A percentile compares a stretch with the other conserved stretches of the same genome.
Conservation (phyloP, 257 asterid species). For the Leonotis leonurus region DNA sequence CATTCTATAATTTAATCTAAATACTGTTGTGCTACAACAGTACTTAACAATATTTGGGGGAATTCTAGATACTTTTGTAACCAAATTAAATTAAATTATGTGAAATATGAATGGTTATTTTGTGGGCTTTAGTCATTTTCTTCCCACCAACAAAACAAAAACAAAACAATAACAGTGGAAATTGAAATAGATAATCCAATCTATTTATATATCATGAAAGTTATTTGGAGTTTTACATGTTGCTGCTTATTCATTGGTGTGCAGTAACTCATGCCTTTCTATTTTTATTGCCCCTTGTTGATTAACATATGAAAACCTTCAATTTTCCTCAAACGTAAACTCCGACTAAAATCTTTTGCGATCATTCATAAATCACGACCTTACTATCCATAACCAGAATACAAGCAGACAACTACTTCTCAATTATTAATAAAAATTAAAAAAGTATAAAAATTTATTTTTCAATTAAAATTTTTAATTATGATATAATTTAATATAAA, state of each 20-base stretch:
- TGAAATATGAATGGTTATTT: neutral
- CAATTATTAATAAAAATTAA: too few relatives aligned
- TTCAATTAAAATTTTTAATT: too few relatives aligned
- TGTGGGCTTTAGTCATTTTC: neutral
- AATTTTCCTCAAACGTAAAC: too few relatives aligned
- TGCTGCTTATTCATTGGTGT: constrained; percentile 21
- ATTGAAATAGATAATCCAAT: neutral
- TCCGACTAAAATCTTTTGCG: too few relatives aligned
- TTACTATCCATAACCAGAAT: too few relatives aligned
- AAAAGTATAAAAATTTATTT: too few relatives aligned
- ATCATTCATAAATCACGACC: too few relatives aligned
- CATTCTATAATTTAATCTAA: too few relatives aligned
- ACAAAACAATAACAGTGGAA: neutral
- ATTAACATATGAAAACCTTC: neutral
- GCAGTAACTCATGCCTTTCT: neutral
- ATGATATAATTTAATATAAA: too few relatives aligned
- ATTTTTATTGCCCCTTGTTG: neutral
- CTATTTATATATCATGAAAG: neutral
- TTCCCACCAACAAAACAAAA: neutral
- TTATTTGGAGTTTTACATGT: constrained; percentile 12
- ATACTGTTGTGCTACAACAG: too few relatives aligned
- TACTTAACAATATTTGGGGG: neutral
- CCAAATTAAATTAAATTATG: too few relatives aligned
- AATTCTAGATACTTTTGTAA: neutral
- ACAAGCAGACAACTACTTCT: too few relatives aligned